Base-by-base conservation (phyloP, 2,329 filamentous ascomycete genomes). In the Neoarthrinium moseri region DNA sequence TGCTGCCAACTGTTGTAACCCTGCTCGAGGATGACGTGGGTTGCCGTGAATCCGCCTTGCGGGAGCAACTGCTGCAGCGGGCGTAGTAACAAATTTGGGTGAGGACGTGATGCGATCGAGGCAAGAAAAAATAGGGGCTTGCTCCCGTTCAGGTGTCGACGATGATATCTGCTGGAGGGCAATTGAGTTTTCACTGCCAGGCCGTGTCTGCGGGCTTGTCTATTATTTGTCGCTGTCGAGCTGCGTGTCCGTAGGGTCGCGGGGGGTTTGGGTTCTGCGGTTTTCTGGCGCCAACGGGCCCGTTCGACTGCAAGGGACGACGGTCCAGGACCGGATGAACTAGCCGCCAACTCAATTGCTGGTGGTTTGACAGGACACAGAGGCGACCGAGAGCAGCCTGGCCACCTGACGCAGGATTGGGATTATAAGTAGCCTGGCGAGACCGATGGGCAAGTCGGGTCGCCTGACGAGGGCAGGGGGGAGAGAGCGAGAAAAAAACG, bases 261-360 rank as follows among this genome's bases (percentile, higher is more conserved):
- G 8, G 35, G 15, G 12, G n/a, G 10, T 37, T 37, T 37, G 13
- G 20, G 35, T 32, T 30, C 27, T 24, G 17, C 11, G 23, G 23
- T 27, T 13, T 34, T 42, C 33, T 33, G 39, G 39, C 39, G 32
- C 39, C 39, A 42, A 42, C 39, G 39, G 39, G 27, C 18, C 39
- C 39, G 39, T 42, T 42, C 39, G 33, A 29, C 32, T 42, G 39
- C 39, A 42, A 42, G 39, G 39, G 27, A 33, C 39, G 36, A 21
- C 36, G 36, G 6, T 20, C n/a, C n/a, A n/a, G n/a, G 35, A 21
- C 21, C 21, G 15, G 21, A 30, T 18, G 23, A 29, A 29, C 8
- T 29, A 7, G n/a, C 8, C 26, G 8, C 26, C n/a, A 29, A 7
- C 26, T 29, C n/a, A 8, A 29, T n/a, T n/a, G n/a, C n/a, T n/a